These are phyloP conservation scores for Diaporthe batatas DNA, from an alignment of 2,329 filamentous ascomycete species.

Conservation along the genomic window DNA sequence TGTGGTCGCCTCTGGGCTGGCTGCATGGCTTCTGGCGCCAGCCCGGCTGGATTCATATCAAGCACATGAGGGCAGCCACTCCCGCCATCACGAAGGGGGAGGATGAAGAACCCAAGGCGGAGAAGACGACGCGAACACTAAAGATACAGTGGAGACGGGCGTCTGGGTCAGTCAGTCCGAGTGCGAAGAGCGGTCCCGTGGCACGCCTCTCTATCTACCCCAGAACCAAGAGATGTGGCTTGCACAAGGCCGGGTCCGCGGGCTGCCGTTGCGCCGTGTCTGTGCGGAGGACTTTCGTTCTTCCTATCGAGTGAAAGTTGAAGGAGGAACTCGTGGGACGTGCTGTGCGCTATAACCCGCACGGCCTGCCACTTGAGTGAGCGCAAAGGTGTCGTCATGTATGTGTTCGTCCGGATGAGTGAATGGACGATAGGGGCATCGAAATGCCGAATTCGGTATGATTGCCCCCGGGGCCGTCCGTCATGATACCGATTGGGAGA, in stretches of 20 bases:
- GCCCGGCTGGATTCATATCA: neutral
- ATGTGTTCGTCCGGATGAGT: neutral
- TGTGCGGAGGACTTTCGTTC: neutral
- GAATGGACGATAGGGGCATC: neutral
- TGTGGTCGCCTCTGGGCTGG: neutral
- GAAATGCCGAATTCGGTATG: no score
- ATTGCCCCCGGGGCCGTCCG: neutral
- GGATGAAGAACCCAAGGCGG: neutral
- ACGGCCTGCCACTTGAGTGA: no score
- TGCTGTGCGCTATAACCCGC: neutral
- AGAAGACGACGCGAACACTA: neutral
- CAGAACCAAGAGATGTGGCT: constrained; percentile 1
- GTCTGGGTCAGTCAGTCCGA: neutral
- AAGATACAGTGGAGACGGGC: neutral
- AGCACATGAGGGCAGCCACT: neutral
- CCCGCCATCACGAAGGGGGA: neutral
- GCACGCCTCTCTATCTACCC: neutral
- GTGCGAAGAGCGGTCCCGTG: no score
- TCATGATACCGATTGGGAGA: neutral
- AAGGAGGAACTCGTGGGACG: neutral
- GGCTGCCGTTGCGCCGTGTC: constrained; percentile 15
- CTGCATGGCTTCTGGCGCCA: no score
- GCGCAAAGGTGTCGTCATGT: neutral
- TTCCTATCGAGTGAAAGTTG: neutral
- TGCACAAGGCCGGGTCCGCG: constrained; percentile 12